Conservation (phyloP, 805 yeast genomes). For the Yarrowia divulgata region DNA sequence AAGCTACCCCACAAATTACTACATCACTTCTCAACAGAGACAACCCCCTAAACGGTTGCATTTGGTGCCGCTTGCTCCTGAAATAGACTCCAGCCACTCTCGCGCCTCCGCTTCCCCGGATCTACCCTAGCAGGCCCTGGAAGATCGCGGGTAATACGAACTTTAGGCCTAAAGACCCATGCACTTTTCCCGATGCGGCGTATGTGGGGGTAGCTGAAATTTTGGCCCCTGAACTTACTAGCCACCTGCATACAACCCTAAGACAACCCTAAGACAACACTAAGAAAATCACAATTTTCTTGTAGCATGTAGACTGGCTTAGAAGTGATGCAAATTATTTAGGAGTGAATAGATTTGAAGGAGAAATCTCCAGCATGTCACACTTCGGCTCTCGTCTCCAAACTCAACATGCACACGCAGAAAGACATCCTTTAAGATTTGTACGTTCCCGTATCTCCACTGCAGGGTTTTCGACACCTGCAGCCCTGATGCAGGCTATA, state of each 20-base stretch:
- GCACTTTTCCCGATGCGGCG: neutral
- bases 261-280: too few species aligned
- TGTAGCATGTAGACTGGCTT: too few species aligned
- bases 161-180: neutral
- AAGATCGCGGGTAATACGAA: constrained; percentile 11
- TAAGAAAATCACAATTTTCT: too few species aligned
- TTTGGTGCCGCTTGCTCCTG: constrained; percentile 1
- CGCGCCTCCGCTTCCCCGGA: constrained; percentile 5
- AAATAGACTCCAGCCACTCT: neutral
- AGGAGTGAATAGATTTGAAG: too few species aligned
- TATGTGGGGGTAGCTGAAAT: neutral
- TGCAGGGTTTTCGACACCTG: constrained; percentile 9
- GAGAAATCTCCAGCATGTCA: too few species aligned
- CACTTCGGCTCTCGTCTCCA: too few species aligned
- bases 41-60: neutral
- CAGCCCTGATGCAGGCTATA: constrained; percentile 2
- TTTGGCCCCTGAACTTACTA: constrained; percentile 5
- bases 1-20: too few species aligned
- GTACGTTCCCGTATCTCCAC: neutral
- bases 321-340: too few species aligned
- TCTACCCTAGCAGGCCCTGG: neutral
- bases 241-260: constrained; percentile 4
- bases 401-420: too few species aligned
- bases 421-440: neutral
- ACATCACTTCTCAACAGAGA: neutral